Percentiles rank a stretch among this genome's conserved stretches.
Conservation (phyloP, 2,329 filamentous ascomycete genomes). For the Trichoderma hamatum region DNA sequence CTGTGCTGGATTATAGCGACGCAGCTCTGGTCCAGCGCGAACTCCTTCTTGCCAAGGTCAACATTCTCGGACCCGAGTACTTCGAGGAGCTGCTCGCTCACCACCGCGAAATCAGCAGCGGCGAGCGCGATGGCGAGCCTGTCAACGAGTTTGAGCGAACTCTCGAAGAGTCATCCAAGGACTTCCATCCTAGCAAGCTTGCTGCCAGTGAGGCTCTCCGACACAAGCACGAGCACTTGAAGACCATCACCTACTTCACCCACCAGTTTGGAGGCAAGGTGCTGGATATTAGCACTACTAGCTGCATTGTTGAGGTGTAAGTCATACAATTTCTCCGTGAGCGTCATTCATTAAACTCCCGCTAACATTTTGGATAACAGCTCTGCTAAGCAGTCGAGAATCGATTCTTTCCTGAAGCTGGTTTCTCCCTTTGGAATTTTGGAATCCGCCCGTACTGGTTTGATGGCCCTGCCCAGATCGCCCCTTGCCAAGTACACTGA, state of each 20-base stretch:
- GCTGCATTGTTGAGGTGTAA: slow-evolving; percentile 97
- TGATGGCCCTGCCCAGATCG: slow-evolving; percentile 95
- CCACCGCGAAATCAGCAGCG: slow-evolving; percentile 80
- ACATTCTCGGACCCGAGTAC: slow-evolving; percentile 95
- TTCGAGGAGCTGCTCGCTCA: slow-evolving; percentile 96
- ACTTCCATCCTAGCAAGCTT: slow-evolving; percentile 90
- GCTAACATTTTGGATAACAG: slow-evolving; percentile 48
- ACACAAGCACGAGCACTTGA: slow-evolving; percentile 96
- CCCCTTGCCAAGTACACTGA: slow-evolving; percentile 78
- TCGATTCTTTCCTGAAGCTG: slow-evolving; percentile 97
- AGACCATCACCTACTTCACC: slow-evolving; percentile 92
- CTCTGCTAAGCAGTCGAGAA: slow-evolving; percentile 88
- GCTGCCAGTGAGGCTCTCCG: slow-evolving; percentile 85
- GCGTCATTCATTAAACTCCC: neutral
- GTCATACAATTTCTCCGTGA: slow-evolving; percentile 42
- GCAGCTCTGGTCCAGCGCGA: slow-evolving; percentile 94
- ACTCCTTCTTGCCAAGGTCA: slow-evolving; percentile 92
- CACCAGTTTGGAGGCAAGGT: slow-evolving; percentile 99
- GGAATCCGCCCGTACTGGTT: slow-evolving; percentile 90
- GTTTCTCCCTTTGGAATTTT: slow-evolving; percentile 93
- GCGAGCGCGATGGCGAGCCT: slow-evolving; percentile 51
- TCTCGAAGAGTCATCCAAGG: slow-evolving; percentile 56
- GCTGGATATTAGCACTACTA: slow-evolving; percentile 95
- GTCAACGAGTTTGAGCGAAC: slow-evolving; percentile 42
- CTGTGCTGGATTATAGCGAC: slow-evolving; percentile 92